Base-by-base conservation (phyloP, 352 stramenopile genomes). In the Globisporangium nodosum region DNA sequence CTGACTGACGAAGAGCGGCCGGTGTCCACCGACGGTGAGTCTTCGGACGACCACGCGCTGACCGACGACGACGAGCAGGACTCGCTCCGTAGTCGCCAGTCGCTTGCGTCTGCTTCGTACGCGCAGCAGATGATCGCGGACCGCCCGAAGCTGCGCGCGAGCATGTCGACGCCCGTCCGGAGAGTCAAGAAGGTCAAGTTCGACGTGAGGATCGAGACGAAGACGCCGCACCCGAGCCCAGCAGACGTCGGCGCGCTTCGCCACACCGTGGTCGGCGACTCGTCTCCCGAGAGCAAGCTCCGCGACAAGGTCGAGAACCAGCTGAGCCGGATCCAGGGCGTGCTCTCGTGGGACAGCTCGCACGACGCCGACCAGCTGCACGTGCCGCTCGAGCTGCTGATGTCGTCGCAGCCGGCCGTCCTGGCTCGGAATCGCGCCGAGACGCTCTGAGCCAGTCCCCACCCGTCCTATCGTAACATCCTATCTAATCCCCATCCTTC, bases 271-370 rank as follows among this genome's bases (percentile, higher is more conserved):
- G 24, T 27, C n/a, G 27, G 16, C 35, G 48, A 54, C 15, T 18
- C 58, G 27, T 74, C 71, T 13, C 67, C 67, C 1, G 60, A 68
- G 37, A 45, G 52, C 42, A 73, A 69, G 60, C 71, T 72, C 58
- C 37, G 57, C 8, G 50, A 45, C 15, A 53, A 52, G 20, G 67
- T 75, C 49, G 54, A 49, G 46, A 64, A 42, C 53, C 70, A 68
- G 42, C 46, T 69, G 30, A 53, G 39, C 43, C 54, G 30, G 37
- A 66, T 73, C 43, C 60, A 60, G 9, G 49, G 61, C 42, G 45
- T 74, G 57, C 51, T 76, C 15, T 60, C 56, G 40, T 53, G 52
- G 48, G 46, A 46, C 50, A 45, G n/a, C 12, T 11, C 15, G 18
- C 18, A 24, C 33, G 49, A 54, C 31, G 31, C 31, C 31, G n/a